phyloP scores from a whole-genome alignment of 495 filamentous ascomycete genomes.

The Tuber melanosporum region DNA sequence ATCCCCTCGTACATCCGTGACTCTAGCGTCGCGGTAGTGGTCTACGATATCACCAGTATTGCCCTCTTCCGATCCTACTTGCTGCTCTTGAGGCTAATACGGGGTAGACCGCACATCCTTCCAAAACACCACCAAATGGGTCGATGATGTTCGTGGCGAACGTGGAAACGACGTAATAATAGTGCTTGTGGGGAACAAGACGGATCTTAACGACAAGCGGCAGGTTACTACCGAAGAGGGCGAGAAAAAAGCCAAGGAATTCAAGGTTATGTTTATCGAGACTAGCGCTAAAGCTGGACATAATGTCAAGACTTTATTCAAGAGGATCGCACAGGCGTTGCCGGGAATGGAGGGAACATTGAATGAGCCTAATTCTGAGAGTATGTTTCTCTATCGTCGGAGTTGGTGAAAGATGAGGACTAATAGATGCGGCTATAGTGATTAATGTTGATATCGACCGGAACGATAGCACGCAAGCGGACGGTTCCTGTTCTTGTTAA shows the following conservation, averaged over 20 bases:
- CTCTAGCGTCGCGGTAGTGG: slow-evolving; percentile 91
- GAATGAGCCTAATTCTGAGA: slow-evolving; percentile 56
- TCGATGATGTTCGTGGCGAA: slow-evolving; percentile 94
- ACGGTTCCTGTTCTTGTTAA: slow-evolving; percentile 50
- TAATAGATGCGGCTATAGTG: slow-evolving; percentile 51
- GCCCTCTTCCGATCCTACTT: slow-evolving; percentile 22
- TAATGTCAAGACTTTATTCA: slow-evolving; percentile 95
- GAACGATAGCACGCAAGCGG: slow-evolving; percentile 61
- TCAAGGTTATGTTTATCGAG: slow-evolving; percentile 95
- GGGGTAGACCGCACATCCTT: slow-evolving; percentile 74
- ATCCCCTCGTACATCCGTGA: slow-evolving; percentile 98
- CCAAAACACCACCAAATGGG: slow-evolving; percentile 97
- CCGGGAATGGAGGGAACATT: slow-evolving; percentile 93
- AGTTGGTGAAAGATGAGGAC: slow-evolving; percentile 21
- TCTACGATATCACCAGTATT: slow-evolving; percentile 91
- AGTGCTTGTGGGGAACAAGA: slow-evolving; percentile 97
- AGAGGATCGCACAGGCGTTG: slow-evolving; percentile 92
- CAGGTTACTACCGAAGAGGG: slow-evolving; percentile 92
- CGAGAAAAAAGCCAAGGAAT: slow-evolving; percentile 97
- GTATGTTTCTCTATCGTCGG: slow-evolving; percentile 52
- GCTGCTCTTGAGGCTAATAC: slow-evolving; percentile 1
- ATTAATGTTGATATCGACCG: slow-evolving; percentile 91
- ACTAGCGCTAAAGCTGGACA: slow-evolving; percentile 97
- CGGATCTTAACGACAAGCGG: slow-evolving; percentile 92
- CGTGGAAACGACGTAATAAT: slow-evolving; percentile 97